phyloP scores from a whole-genome alignment of 768 basidiomycete species.

The Pleurotus salmoneostramineus region DNA sequence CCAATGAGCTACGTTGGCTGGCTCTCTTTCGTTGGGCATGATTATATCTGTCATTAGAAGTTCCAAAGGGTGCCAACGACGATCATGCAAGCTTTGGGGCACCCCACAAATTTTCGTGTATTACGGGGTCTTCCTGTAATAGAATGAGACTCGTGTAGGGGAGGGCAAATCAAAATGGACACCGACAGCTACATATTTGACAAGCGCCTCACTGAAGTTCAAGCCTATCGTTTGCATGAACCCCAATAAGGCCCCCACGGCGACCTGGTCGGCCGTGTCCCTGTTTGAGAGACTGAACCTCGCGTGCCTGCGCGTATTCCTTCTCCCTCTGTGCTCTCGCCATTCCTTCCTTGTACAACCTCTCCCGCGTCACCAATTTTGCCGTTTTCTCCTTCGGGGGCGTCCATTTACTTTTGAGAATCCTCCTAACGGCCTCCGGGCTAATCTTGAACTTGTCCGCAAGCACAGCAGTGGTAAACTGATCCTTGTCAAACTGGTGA shows the following conservation, averaged over 20 bases:
- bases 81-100: too few relatives aligned
- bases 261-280: neutral
- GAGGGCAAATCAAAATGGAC: neutral
- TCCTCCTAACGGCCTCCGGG: conserved; percentile 76
- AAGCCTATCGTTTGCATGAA: conserved; percentile 7
- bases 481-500: conserved; percentile 57
- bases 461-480: conserved; percentile 64
- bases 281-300: neutral
- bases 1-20: too few relatives aligned
- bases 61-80: too few relatives aligned
- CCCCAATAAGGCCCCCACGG: conserved; percentile 1
- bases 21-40: too few relatives aligned
- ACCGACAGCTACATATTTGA: neutral
- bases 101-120: neutral
- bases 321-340: conserved; percentile 21
- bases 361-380: conserved; percentile 47
- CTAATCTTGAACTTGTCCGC: conserved; percentile 76
- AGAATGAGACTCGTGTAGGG: too few relatives aligned
- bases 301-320: neutral
- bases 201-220: conserved; percentile 1
- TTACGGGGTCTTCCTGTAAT: neutral
- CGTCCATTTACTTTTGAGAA: conserved; percentile 73
- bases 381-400: conserved; percentile 51
- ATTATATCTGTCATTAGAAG: too few relatives aligned
- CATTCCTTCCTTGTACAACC: conserved; percentile 35